A percentile compares a stretch with the other conserved stretches of the same genome.
Conservation (phyloP, 352 stramenopile species). For the Phytophthora gonapodyides region DNA sequence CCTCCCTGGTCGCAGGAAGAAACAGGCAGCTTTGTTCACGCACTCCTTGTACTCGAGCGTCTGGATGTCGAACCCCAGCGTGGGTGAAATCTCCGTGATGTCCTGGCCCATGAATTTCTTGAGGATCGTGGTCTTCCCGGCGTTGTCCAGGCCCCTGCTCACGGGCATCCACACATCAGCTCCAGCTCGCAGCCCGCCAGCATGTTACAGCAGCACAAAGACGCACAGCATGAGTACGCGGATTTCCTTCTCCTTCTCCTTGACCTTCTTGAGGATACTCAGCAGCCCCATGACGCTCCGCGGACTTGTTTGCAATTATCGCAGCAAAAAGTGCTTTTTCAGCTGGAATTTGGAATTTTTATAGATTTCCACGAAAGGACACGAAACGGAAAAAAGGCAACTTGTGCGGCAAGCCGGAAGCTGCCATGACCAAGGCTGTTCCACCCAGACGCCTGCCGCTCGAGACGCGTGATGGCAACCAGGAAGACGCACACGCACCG, state of each 20-base stretch:
- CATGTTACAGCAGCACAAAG: background rate
- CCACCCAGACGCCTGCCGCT: slow-evolving; percentile 7
- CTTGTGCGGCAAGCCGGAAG: background rate
- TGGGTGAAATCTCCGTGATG: slow-evolving; percentile 97
- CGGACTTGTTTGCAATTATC: background rate
- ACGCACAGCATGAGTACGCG: slow-evolving; percentile 96
- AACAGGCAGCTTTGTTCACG: slow-evolving; percentile 6
- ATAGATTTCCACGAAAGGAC: slow-evolving; percentile 14
- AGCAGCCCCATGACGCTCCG: slow-evolving; percentile 81
- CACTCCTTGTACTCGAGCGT: slow-evolving; percentile 96
- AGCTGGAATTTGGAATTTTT: background rate
- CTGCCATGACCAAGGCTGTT: slow-evolving; percentile 30
- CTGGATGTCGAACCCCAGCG: slow-evolving; percentile 99
- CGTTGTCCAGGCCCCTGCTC: slow-evolving; percentile 98
- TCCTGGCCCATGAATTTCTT: slow-evolving; percentile 98
- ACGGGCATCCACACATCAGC: slow-evolving; percentile 15
- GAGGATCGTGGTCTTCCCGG: slow-evolving; percentile 99
- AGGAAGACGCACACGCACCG: slow-evolving; percentile 29
- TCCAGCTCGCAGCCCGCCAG: background rate
- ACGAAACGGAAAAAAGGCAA: slow-evolving; percentile 26
- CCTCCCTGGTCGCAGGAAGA: background rate
- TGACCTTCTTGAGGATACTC: slow-evolving; percentile 97
- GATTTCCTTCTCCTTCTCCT: slow-evolving; percentile 99
- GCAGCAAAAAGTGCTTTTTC: slow-evolving; percentile 7
- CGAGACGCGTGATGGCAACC: slow-evolving; percentile 32